A percentile compares a stretch with the other conserved stretches of the same genome.
phyloP scores from a whole-genome alignment of 192 early-diverging fungal genomes.

The Diversispora eburnea region DNA sequence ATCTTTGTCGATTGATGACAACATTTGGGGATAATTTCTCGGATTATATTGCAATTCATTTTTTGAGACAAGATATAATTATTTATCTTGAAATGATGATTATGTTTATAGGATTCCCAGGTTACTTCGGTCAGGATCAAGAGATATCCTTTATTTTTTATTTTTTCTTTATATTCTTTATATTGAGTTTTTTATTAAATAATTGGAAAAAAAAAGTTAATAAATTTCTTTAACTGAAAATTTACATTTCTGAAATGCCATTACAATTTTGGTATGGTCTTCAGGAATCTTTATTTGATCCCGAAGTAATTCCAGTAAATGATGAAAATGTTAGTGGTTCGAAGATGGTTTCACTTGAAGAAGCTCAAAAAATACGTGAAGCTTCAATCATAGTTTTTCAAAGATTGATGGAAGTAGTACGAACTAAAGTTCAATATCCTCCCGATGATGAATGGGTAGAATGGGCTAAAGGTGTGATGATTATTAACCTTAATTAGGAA shows the following conservation, averaged over 20 bases:
- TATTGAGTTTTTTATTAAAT: background rate
- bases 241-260: constrained; percentile 57
- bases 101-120: constrained; percentile 65
- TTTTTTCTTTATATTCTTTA: no score
- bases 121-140: constrained; percentile 65
- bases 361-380: constrained; percentile 36
- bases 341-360: constrained; percentile 15
- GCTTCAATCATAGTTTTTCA: constrained; percentile 46
- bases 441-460: constrained; percentile 46
- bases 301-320: constrained; percentile 33
- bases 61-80: constrained; percentile 43
- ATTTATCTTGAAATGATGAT: constrained; percentile 54
- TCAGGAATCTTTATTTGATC: constrained; percentile 65
- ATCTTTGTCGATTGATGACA: constrained; percentile 48
- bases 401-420: constrained; percentile 50
- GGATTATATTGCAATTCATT: constrained; percentile 46
- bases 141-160: constrained; percentile 42
- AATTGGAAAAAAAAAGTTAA: background rate
- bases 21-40: constrained; percentile 56
- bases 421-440: constrained; percentile 58
- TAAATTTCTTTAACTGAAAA: background rate
- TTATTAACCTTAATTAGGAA: background rate
- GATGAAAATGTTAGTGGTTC: constrained; percentile 32
- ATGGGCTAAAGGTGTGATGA: constrained; percentile 51
- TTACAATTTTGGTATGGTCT: constrained; percentile 72